A percentile compares a stretch with the other conserved stretches of the same genome.
These are phyloP conservation scores for Leishmania braziliensis DNA, from an alignment of 208 protist species.

Conservation along the genomic window DNA sequence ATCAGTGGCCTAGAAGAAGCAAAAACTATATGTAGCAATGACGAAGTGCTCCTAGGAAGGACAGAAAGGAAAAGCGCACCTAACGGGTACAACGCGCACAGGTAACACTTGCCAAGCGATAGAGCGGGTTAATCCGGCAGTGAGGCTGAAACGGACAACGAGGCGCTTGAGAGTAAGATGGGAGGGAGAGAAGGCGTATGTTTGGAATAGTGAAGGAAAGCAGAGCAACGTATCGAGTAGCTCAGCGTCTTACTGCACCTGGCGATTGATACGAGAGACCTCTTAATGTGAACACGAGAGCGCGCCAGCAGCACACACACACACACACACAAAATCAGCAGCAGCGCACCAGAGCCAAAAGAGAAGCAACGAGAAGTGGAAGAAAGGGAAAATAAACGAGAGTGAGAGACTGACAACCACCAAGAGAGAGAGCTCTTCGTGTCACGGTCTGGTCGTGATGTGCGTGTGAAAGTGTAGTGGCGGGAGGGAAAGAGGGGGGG, in stretches of 20 bases:
- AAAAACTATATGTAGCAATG: background rate
- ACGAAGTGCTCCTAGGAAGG: background rate
- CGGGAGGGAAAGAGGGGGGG: background rate
- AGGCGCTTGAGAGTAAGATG: background rate
- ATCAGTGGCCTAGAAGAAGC: background rate
- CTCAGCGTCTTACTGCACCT: background rate
- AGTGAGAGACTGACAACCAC: background rate
- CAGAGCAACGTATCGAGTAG: background rate
- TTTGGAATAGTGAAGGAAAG: background rate
- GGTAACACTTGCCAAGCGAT: background rate
- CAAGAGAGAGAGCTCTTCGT: background rate
- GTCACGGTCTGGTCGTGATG: background rate
- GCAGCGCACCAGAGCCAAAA: background rate
- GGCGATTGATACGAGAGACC: background rate
- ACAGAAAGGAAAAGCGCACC: background rate
- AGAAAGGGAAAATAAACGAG: constrained; percentile 11
- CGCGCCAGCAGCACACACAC: background rate
- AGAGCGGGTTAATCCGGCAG: background rate
- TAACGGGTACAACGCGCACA: background rate
- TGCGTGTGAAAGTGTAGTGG: background rate
- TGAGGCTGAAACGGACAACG: background rate
- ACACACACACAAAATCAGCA: background rate
- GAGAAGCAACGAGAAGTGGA: constrained; percentile 7
- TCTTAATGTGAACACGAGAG: background rate
- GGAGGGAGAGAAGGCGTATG: background rate